Percentiles rank a stretch among this genome's conserved stretches.
phyloP scores from a whole-genome alignment of 2,329 filamentous ascomycete genomes.

The Hypoxylon sp. region DNA sequence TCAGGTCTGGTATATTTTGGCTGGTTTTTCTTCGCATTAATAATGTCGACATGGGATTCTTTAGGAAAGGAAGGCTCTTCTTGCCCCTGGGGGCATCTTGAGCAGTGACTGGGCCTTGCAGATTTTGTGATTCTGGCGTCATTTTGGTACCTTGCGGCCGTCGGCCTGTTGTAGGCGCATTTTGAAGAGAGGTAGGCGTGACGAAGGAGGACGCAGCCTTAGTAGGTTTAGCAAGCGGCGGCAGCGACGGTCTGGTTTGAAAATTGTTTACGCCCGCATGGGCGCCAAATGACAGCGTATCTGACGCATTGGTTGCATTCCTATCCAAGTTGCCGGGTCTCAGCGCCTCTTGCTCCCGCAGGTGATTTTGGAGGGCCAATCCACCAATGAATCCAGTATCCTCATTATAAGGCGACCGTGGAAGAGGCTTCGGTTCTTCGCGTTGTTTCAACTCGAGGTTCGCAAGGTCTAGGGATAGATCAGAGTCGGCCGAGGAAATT shows the following conservation, averaged over 20 bases:
- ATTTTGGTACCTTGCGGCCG: conserved; percentile 61
- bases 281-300: conserved; percentile 31
- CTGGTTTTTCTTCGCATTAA: conserved; percentile 70
- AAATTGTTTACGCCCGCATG: conserved; percentile 55
- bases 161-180: conserved; percentile 57
- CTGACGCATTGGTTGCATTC: conserved; percentile 37
- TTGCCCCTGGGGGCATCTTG: conserved; percentile 63
- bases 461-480: conserved; percentile 45
- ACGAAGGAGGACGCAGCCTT: conserved; percentile 63
- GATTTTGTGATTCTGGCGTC: conserved; percentile 56
- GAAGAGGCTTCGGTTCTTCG: conserved; percentile 52
- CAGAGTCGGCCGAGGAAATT: conserved; percentile 61
- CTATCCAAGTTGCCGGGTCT: conserved; percentile 44
- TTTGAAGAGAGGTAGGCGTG: conserved; percentile 66
- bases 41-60: conserved; percentile 72
- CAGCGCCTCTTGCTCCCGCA: conserved; percentile 56
- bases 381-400: conserved; percentile 69
- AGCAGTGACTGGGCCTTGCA: conserved; percentile 52
- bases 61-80: conserved; percentile 71
- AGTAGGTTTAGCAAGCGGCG: conserved; percentile 49
- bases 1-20: conserved; percentile 63
- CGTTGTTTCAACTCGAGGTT: conserved; percentile 42
- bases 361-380: conserved; percentile 67
- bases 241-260: conserved; percentile 48
- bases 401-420: conserved; percentile 56